These are phyloP conservation scores for Arabis hirsuta DNA, from an alignment of 345 rosid genomes.

Conservation along the genomic window DNA sequence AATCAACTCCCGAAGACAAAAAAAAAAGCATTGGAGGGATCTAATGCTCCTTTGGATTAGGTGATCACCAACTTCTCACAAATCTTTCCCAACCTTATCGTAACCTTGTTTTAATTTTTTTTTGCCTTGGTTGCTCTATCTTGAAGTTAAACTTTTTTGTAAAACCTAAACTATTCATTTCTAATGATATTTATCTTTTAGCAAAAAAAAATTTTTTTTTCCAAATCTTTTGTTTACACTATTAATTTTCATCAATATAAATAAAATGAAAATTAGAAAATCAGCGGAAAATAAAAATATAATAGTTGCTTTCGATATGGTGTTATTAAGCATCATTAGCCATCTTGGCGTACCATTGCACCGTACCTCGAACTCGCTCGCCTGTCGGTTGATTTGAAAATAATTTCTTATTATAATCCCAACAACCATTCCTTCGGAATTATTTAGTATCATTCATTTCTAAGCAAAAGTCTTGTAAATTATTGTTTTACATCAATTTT, in stretches of 20 bases:
- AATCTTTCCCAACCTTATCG: no score
- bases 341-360: slow-evolving; percentile 41
- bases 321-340: slow-evolving; percentile 35
- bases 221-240: no score
- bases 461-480: not conserved
- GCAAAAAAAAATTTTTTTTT: no score
- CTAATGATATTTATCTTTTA: no score
- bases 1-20: no score
- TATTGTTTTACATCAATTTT: not conserved
- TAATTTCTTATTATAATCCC: slow-evolving; percentile 10
- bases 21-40: no score
- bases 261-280: not conserved
- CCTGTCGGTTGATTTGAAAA: slow-evolving; percentile 22
- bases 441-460: not conserved
- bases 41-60: no score
- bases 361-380: slow-evolving; percentile 26
- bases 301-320: slow-evolving; percentile 25
- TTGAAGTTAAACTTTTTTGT: no score
- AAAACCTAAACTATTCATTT: no score
- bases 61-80: no score
- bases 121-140: no score
- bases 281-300: slow-evolving; percentile 11
- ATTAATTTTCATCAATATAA: slow-evolving; percentile 6
- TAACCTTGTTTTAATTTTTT: no score
- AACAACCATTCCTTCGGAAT: slow-evolving; percentile 21